These are phyloP conservation scores for Sclerotinia nivalis DNA, from an alignment of 2,329 filamentous ascomycete genomes.

Conservation along the genomic window DNA sequence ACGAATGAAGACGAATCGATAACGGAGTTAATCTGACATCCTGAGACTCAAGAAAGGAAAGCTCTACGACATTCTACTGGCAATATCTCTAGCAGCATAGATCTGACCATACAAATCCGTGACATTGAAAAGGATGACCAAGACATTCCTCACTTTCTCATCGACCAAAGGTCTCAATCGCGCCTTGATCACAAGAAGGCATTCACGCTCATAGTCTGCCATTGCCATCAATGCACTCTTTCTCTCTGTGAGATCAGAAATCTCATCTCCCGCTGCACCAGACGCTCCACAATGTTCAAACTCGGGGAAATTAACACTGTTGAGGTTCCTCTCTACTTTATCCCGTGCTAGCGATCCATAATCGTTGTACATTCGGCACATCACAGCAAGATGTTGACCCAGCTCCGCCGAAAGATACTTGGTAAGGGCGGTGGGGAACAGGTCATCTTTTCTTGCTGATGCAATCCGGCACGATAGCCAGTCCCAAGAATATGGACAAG, in stretches of 20 bases:
- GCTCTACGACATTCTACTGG: background rate
- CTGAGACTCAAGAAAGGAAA: background rate
- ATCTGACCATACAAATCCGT: slow-evolving; percentile 27
- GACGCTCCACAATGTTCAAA: background rate
- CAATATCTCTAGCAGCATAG: slow-evolving; percentile 25
- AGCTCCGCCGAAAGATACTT: slow-evolving; percentile 24
- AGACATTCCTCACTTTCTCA: background rate
- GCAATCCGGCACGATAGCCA: slow-evolving; percentile 9
- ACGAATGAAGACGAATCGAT: background rate
- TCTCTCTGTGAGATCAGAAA: background rate
- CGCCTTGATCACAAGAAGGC: background rate
- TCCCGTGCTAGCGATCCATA: slow-evolving; percentile 41
- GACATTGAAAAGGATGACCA: slow-evolving; percentile 23
- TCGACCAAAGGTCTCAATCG: background rate
- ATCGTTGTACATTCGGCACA: slow-evolving; percentile 44
- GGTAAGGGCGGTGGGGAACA: background rate
- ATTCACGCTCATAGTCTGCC: background rate
- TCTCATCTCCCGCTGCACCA: background rate
- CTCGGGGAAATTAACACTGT: slow-evolving; percentile 40
- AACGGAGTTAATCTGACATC: background rate
- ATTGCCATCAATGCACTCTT: slow-evolving; percentile 2
- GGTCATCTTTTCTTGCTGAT: background rate
- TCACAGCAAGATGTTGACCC: slow-evolving; percentile 34
- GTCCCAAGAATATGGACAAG: slow-evolving; percentile 21
- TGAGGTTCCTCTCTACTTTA: slow-evolving; percentile 40